Base-by-base conservation (phyloP, 140 eudicot genomes). In the Ambrosia hybrid region DNA sequence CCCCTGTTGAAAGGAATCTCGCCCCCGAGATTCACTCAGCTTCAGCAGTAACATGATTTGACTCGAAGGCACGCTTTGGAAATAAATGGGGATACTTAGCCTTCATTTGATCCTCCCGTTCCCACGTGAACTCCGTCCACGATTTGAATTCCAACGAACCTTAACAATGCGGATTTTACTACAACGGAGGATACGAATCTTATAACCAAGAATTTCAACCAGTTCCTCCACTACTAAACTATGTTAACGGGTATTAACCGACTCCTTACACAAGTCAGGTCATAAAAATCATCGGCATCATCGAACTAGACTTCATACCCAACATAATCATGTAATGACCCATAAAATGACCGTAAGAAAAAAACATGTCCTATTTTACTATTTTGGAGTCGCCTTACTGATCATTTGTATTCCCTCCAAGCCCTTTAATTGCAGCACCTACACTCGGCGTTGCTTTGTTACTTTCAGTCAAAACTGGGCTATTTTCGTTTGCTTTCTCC, bases 401-500 rank as follows among this genome's bases (percentile, higher is more conserved):
- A 71, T 89, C 87, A 4, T 77, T 79, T 11, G 84, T 8, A 60
- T 60, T 83, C 46, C 85, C 89, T 81, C 88, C 97, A 70, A 90
- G 96, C 81, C 91, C 86, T 70, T 85, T 91, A 51, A 85, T 87
- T 68, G 92, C 90, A 79, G 89, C 96, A 70, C 90, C 88, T 33
- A 90, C 86, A 68, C 85, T 83, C 30, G 85, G 59, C 74, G 83
- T 83, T 70, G 61, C 81, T 78, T 21, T n/a, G n/a, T n/a, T n/a
- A n/a, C n/a, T n/a, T 1, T 82, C 87, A 5, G 65, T 51, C 75
- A 68, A 57, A 56, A 73, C 73, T 7, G 78, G 39, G 38, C 36
- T 83, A 57, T 67, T 87, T 71, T 91, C 96, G 64, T 88, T 86
- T 56, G 99, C 99, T 79, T 95, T 95, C 73, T 91, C 95, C 53